Evolutionary conservation across 352 stramenopile genomes (phyloP).

Genomic region (Globisporangium heterothallicum): DNA sequence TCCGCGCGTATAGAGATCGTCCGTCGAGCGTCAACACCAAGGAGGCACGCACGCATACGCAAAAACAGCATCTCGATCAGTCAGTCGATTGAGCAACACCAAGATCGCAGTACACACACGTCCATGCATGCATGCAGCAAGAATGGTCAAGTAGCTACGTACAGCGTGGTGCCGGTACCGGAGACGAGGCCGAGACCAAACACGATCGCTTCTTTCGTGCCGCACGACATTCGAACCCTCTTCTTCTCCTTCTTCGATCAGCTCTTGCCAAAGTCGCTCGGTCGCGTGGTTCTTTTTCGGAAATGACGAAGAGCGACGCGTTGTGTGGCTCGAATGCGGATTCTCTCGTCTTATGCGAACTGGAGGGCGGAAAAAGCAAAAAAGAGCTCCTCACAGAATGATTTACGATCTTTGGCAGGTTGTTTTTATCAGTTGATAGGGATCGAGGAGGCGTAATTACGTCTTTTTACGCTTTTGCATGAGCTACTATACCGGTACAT

Average conservation of each 20-base stretch:
- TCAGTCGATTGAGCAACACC: too few relatives aligned
- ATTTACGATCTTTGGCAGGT: neutral
- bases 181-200: conserved; percentile 79
- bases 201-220: conserved; percentile 66
- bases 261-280: too few relatives aligned
- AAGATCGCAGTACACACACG: conserved; percentile 1
- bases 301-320: too few relatives aligned
- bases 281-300: neutral
- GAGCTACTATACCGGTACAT: neutral
- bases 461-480: neutral
- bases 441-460: neutral
- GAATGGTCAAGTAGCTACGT: conserved; percentile 27
- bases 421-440: too few relatives aligned
- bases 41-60: too few relatives aligned
- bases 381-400: neutral
- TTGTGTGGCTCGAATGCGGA: too few relatives aligned
- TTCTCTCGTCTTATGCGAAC: too few relatives aligned
- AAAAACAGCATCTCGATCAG: neutral
- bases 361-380: neutral
- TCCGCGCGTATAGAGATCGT: too few relatives aligned
- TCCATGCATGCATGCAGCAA: neutral
- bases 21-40: neutral
- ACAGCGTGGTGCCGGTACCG: conserved; percentile 82
- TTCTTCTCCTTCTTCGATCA: neutral
- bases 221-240: conserved; percentile 57